Conservation (phyloP, 2,329 filamentous ascomycete species). For the Colletotrichum agaves region DNA sequence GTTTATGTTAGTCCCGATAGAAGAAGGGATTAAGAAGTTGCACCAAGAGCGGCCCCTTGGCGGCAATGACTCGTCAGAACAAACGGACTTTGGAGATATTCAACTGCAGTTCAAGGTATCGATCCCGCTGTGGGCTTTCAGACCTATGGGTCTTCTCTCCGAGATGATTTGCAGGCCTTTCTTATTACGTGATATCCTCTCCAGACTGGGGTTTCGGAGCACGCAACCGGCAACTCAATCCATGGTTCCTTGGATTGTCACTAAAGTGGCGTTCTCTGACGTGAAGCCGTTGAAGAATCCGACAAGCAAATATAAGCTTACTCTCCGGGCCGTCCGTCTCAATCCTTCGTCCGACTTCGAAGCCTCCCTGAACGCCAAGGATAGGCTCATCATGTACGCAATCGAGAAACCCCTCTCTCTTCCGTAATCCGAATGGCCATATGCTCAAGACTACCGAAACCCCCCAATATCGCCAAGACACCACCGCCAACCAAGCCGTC, state of each 20-base stretch:
- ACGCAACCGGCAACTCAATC: not conserved
- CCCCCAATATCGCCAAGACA: conserved; percentile 9
- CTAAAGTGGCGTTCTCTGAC: not conserved
- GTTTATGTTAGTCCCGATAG: not conserved
- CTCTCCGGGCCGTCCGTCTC: not conserved
- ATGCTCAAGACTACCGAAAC: not conserved
- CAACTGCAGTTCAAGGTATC: conserved; percentile 30
- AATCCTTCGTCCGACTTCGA: not conserved
- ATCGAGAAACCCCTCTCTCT: not conserved
- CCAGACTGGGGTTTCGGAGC: not conserved
- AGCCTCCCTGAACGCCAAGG: not conserved
- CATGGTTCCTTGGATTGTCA: too few species aligned
- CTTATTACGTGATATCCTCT: conserved; percentile 2
- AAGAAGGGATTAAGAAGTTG: not conserved
- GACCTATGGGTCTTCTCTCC: not conserved
- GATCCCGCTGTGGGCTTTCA: conserved; percentile 13
- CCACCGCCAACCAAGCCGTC: not conserved
- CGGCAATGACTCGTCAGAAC: conserved; percentile 5
- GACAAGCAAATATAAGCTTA: conserved; percentile 31
- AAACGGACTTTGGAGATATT: not conserved
- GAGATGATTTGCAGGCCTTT: not conserved
- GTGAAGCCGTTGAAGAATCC: not conserved
- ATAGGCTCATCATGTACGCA: not conserved
- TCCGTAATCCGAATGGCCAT: not conserved
- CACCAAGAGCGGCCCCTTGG: not conserved